Evolutionary conservation across 208 protist species (phyloP).

Genomic region (Wallacemonas sp.): DNA sequence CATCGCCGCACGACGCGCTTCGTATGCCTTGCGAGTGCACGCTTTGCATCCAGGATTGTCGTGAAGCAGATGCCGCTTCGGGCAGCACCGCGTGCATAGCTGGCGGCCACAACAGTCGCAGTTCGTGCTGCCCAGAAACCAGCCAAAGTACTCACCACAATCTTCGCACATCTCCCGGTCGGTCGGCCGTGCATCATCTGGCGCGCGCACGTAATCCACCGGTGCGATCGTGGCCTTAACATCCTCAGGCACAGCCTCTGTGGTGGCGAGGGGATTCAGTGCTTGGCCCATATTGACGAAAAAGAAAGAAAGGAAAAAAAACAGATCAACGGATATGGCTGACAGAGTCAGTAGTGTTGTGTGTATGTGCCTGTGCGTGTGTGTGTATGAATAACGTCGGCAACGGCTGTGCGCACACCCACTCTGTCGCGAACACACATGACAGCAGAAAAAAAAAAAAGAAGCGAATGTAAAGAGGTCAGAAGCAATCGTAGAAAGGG

Average conservation of each 20-base stretch:
- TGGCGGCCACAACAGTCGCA: conserved; percentile 81
- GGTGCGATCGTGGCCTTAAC: conserved; percentile 67
- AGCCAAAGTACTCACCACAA: conserved; percentile 63
- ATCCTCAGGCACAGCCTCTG: conserved; percentile 64
- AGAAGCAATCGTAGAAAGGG: no score
- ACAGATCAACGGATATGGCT: no score
- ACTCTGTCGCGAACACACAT: no score
- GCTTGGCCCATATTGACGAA: conserved; percentile 51
- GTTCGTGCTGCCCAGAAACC: conserved; percentile 67
- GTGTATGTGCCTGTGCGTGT: no score
- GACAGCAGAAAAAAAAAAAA: not conserved
- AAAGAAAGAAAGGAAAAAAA: not conserved
- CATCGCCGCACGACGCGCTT: conserved; percentile 31
- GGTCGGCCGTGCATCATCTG: conserved; percentile 21
- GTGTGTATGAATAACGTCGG: no score
- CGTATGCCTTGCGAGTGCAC: conserved; percentile 60
- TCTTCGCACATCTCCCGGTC: conserved; percentile 48
- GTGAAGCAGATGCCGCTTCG: conserved; percentile 53
- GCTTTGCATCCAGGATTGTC: conserved; percentile 66
- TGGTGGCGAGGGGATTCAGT: conserved; percentile 47
- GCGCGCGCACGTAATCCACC: conserved; percentile 56
- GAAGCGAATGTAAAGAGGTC: no score
- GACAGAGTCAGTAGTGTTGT: no score
- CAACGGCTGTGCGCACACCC: no score
- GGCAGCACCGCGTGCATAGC: conserved; percentile 76